Conservation (phyloP, 2,329 filamentous ascomycete species). For the Pyrenophora tritici-repentis region DNA sequence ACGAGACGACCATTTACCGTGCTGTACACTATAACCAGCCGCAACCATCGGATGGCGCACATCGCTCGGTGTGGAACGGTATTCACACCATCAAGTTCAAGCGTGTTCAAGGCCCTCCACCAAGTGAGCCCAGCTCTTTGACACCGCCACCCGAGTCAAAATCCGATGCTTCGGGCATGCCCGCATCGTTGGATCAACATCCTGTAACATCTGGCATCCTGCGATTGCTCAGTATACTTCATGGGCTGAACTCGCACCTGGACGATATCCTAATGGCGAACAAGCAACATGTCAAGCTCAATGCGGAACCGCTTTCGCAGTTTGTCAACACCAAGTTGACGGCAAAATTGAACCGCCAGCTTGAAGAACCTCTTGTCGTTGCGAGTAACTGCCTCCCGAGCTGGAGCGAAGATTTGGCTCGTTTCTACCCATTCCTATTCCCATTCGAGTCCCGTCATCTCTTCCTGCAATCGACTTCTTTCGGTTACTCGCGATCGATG, state of each 20-base stretch:
- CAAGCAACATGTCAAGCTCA: constrained; percentile 70
- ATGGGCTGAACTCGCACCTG: constrained; percentile 89
- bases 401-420: constrained; percentile 94
- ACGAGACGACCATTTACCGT: constrained; percentile 94
- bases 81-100: constrained; percentile 92
- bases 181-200: constrained; percentile 80
- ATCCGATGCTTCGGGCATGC: constrained; percentile 66
- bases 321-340: constrained; percentile 99
- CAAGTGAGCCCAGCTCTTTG: constrained; percentile 70
- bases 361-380: constrained; percentile 95
- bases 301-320: constrained; percentile 82
- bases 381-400: constrained; percentile 93
- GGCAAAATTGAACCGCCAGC: constrained; percentile 92
- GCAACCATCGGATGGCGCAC: constrained; percentile 66
- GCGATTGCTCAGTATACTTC: constrained; percentile 83
- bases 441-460: constrained; percentile 96
- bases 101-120: constrained; percentile 80
- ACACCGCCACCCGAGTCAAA: constrained; percentile 57
- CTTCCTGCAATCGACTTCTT: constrained; percentile 96
- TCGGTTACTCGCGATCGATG: constrained; percentile 97
- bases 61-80: constrained; percentile 84
- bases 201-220: constrained; percentile 86
- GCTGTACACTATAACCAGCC: constrained; percentile 78
- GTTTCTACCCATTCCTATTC: constrained; percentile 94
- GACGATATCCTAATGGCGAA: constrained; percentile 87